Evolutionary conservation across 441 rosid species (phyloP).

Genomic region (Sinapis alba): DNA sequence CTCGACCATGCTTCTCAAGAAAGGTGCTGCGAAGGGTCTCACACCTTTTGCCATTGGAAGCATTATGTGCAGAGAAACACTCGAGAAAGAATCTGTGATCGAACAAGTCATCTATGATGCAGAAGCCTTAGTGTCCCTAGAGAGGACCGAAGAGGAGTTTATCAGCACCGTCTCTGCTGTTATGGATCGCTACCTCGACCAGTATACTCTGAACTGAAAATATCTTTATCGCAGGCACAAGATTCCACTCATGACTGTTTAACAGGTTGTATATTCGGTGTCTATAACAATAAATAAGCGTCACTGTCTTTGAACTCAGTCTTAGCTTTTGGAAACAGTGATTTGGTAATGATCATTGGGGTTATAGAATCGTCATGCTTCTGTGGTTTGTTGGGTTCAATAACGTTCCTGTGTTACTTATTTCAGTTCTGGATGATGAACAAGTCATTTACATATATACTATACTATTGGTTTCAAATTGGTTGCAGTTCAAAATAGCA

Average conservation of each 20-base stretch:
- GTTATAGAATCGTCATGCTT: background rate
- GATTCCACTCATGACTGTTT: background rate
- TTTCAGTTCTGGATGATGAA: background rate
- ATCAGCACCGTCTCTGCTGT: constrained; percentile 46
- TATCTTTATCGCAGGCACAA: background rate
- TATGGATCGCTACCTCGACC: constrained; percentile 57
- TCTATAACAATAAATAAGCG: constrained; percentile 21
- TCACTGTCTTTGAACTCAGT: constrained; percentile 19
- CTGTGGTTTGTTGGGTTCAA: background rate
- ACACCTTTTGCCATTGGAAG: constrained; percentile 64
- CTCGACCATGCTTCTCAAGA: constrained; percentile 77
- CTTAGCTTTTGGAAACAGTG: constrained; percentile 16
- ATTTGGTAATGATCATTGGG: constrained; percentile 2
- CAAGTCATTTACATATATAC: background rate
- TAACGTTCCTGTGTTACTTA: background rate
- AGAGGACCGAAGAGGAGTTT: constrained; percentile 53
- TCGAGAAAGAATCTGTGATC: constrained; percentile 55
- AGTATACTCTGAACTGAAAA: constrained; percentile 28
- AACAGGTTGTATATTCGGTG: constrained; percentile 16
- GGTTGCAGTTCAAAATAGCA: no score
- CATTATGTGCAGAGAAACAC: constrained; percentile 70
- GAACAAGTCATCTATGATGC: constrained; percentile 65
- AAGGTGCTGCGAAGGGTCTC: constrained; percentile 62
- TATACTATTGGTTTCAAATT: no score
- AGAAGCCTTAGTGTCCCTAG: constrained; percentile 45